Base-by-base conservation (phyloP, 345 rosid genomes). In the Populus davidiana region DNA sequence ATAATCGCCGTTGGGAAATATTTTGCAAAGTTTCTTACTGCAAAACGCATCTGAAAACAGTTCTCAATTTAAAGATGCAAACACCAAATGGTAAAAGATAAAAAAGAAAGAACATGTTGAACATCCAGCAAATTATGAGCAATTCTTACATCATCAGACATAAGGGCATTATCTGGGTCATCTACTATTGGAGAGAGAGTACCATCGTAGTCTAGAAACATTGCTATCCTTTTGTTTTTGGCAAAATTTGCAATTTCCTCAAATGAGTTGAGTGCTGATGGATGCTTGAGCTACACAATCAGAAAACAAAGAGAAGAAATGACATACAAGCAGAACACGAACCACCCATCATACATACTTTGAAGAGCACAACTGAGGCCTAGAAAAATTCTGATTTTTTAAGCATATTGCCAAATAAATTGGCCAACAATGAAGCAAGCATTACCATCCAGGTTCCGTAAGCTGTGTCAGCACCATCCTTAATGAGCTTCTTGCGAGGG, bases 101-200 rank as follows among this genome's bases (percentile, higher is more conserved):
- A 50, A 31, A 2, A 1, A 2, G 44, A 5, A 16, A 8, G 27
- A 27, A 14, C 5, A 56, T 0, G 39, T 6, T 23, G 70, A 76
- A 31, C 6, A 18, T 8, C 31, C 29, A 23, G 3, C n/a, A 41
- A 61, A 2, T 70, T 75, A 47, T 16, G 49, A 7, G 20, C 9
- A 61, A 33, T 79, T 69, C 92, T 89, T 86, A 95, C 99, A 65
- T 86, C 80, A 67, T 87, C 89, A 77, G 99, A 91, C 91, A 95
- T 90, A 49, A 87, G 78, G 35, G 94, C 88, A 39, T 87, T 85
- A 80, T 92, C 95, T 12, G 97, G 98, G 71, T 94, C 92, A 84
- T 94, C 96, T 31, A 92, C 97, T 14, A 94, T 94, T 10, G 93
- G 98, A 67, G 98, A 94, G 82, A 94, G 98, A 62, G 96, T 91